A percentile compares a stretch with the other conserved stretches of the same genome.
Conservation (phyloP, 139 green algal species). For the Zygnema circumcarinatum region DNA sequence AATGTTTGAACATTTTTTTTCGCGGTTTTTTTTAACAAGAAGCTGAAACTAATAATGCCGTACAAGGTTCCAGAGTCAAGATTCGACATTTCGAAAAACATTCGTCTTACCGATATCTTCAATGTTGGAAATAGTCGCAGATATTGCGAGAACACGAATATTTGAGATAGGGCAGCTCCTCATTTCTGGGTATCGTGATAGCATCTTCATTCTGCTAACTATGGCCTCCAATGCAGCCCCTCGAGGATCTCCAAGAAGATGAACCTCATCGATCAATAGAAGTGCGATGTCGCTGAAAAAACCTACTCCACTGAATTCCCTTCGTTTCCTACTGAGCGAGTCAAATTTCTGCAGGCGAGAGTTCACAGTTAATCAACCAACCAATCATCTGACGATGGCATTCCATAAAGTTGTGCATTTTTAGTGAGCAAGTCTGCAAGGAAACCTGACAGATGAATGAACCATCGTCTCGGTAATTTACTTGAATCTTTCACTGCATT, state of each 20-base stretch:
- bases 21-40: too few species aligned
- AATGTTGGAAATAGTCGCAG: constrained; percentile 87
- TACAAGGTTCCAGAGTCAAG: too few species aligned
- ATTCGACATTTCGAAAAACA: too few species aligned
- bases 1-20: too few species aligned
- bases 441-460: too few species aligned
- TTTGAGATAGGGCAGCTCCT: constrained; percentile 67
- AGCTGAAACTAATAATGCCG: too few species aligned
- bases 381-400: not conserved
- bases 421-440: not conserved
- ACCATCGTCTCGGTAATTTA: too few species aligned
- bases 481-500: too few species aligned
- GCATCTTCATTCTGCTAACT: constrained; percentile 58
- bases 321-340: constrained; percentile 41
- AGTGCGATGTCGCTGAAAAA: constrained; percentile 46
- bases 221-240: constrained; percentile 56
- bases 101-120: constrained; percentile 70
- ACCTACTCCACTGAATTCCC: constrained; percentile 27
- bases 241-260: constrained; percentile 51
- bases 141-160: constrained; percentile 87
- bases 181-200: constrained; percentile 56
- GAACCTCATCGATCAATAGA: constrained; percentile 49
- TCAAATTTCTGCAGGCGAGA: constrained; percentile 65
- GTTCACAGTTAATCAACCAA: not conserved
- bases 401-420: not conserved